Conservation (phyloP, 257 asterid species). For the Nicotiana attenuata region DNA sequence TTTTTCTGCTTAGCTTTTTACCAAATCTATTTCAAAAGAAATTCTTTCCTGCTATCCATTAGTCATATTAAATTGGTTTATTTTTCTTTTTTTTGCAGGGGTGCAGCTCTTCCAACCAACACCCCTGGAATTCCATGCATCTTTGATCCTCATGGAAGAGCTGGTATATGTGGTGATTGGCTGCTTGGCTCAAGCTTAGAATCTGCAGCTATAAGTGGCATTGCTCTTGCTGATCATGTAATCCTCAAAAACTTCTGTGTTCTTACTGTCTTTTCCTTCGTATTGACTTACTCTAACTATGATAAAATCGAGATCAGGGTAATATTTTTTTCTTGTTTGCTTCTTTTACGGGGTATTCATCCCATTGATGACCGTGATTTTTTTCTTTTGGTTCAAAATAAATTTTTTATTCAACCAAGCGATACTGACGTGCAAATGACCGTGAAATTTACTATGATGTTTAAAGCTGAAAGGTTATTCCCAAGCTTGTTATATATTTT, state of each 20-base stretch:
- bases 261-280: not conserved
- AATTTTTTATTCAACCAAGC: no score
- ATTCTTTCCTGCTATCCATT: not conserved
- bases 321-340: not conserved
- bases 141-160: constrained; percentile 91
- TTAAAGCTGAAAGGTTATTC: not conserved
- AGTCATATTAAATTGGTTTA: not conserved
- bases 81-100: constrained; percentile 48
- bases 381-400: no score
- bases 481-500: not conserved
- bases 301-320: not conserved
- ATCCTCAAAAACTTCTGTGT: constrained; percentile 19
- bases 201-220: constrained; percentile 92
- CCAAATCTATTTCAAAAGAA: not conserved
- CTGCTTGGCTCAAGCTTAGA: constrained; percentile 86
- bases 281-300: constrained; percentile 3
- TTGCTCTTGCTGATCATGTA: constrained; percentile 90
- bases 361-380: no score
- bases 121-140: constrained; percentile 81
- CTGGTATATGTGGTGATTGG: constrained; percentile 99
- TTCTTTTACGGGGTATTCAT: not conserved
- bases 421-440: no score
- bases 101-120: constrained; percentile 96
- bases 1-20: not conserved
- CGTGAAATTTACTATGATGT: not conserved